Percentiles rank a stretch among this genome's conserved stretches.
Evolutionary conservation across 495 filamentous ascomycete genomes (phyloP).

Genomic region (Daldinia bambusicola): DNA sequence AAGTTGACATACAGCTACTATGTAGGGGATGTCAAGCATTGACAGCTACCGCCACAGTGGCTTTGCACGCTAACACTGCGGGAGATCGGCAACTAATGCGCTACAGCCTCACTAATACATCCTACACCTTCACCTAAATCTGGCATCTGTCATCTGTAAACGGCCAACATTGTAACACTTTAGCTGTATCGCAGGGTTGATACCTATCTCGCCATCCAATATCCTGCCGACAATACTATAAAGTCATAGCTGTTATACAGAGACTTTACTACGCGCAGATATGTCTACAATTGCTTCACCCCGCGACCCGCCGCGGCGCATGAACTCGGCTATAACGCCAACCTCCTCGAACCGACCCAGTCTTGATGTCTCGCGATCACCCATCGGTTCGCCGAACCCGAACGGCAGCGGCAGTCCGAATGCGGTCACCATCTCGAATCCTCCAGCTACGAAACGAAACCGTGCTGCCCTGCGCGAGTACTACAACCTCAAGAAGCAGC

Average conservation of each 20-base stretch:
- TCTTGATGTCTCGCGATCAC: conserved; percentile 69
- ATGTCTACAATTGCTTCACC: conserved; percentile 86
- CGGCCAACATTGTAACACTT: conserved; percentile 1
- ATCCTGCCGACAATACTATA: neutral
- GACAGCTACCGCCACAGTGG: conserved; percentile 46
- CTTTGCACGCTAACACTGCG: conserved; percentile 35
- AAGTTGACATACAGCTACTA: no score
- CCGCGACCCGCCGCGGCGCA: conserved; percentile 63
- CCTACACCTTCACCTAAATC: neutral
- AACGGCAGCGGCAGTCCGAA: conserved; percentile 59
- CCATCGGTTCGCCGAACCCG: conserved; percentile 63
- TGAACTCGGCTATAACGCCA: conserved; percentile 62
- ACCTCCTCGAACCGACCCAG: conserved; percentile 80
- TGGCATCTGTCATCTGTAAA: conserved; percentile 23
- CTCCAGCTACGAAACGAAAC: conserved; percentile 52
- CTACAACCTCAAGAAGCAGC: conserved; percentile 78
- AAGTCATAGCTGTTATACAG: neutral
- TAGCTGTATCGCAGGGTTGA: neutral
- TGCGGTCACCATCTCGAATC: conserved; percentile 57
- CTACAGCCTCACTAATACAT: conserved; percentile 28
- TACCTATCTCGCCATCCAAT: neutral
- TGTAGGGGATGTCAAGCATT: no score
- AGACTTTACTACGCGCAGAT: conserved; percentile 14
- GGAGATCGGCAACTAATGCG: conserved; percentile 40
- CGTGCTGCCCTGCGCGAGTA: conserved; percentile 91